phyloP scores from a whole-genome alignment of 2,329 filamentous ascomycete species.

The Epicoccum nigrum region DNA sequence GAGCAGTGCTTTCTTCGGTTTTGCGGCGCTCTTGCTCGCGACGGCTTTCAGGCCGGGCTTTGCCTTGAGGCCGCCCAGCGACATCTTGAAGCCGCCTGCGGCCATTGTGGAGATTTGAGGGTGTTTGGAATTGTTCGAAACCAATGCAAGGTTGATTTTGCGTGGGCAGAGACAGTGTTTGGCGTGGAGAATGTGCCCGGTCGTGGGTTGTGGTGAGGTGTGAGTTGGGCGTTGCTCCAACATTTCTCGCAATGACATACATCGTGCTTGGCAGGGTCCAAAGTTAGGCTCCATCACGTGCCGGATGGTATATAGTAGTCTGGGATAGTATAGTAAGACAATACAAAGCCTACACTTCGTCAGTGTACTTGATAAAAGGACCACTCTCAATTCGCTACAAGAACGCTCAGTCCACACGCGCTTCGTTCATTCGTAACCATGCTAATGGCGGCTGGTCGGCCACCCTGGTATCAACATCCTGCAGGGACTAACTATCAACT shows the following conservation, averaged over 20 bases:
- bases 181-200: neutral
- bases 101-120: slow-evolving; percentile 37
- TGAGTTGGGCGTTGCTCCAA: neutral
- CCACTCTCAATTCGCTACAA: too few species aligned
- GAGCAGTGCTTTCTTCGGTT: slow-evolving; percentile 36
- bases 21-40: slow-evolving; percentile 24
- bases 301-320: too few species aligned
- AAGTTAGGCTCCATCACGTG: too few species aligned
- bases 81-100: slow-evolving; percentile 47
- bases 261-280: too few species aligned
- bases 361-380: too few species aligned
- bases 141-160: neutral
- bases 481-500: too few species aligned
- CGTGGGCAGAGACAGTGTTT: neutral
- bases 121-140: neutral
- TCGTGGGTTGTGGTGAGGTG: neutral
- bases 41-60: slow-evolving; percentile 36
- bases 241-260: slow-evolving; percentile 17
- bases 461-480: slow-evolving; percentile 11
- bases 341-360: too few species aligned
- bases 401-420: too few species aligned
- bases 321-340: too few species aligned
- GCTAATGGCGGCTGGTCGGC: slow-evolving; percentile 1
- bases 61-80: slow-evolving; percentile 37
- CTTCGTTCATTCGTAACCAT: slow-evolving; percentile 15